phyloP scores from a whole-genome alignment of 495 filamentous ascomycete genomes.

The Penicillium salamii region DNA sequence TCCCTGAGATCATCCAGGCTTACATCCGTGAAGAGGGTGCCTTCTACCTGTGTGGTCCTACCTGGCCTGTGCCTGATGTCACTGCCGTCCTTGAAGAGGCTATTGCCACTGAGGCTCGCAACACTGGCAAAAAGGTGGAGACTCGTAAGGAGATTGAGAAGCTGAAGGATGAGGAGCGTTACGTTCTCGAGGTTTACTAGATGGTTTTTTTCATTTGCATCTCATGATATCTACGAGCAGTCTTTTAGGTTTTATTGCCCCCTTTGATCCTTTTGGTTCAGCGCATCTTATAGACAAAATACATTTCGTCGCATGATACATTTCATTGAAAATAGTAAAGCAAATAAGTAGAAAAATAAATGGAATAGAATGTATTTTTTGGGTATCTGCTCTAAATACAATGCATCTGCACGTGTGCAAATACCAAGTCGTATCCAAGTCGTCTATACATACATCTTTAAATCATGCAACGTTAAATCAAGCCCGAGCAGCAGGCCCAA shows the following conservation, averaged over 20 bases:
- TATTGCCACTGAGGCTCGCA: constrained; percentile 72
- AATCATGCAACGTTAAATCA: constrained; percentile 15
- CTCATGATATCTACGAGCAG: constrained; percentile 20
- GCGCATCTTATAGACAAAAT: constrained; percentile 18
- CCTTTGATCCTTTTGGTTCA: constrained; percentile 16
- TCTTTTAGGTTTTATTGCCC: constrained; percentile 23
- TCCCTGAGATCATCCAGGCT: constrained; percentile 81
- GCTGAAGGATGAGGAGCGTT: constrained; percentile 89
- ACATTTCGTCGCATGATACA: constrained; percentile 5
- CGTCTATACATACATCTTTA: constrained; percentile 11
- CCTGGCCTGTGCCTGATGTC: constrained; percentile 99
- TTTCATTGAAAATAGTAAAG: no score
- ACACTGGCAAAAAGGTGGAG: constrained; percentile 73
- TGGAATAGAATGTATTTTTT: neutral
- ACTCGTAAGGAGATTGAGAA: constrained; percentile 91
- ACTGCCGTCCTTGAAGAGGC: constrained; percentile 92
- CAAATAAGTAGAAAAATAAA: neutral
- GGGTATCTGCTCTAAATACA: constrained; percentile 9
- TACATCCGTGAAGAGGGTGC: constrained; percentile 85
- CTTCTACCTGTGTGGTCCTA: constrained; percentile 97
- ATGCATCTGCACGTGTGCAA: neutral
- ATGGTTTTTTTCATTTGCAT: constrained; percentile 1
- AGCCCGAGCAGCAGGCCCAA: constrained; percentile 26
- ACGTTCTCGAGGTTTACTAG: constrained; percentile 95
- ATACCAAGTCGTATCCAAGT: constrained; percentile 13